phyloP scores from a whole-genome alignment of 2,329 filamentous ascomycete species.

The Sporothrix schenckii region DNA sequence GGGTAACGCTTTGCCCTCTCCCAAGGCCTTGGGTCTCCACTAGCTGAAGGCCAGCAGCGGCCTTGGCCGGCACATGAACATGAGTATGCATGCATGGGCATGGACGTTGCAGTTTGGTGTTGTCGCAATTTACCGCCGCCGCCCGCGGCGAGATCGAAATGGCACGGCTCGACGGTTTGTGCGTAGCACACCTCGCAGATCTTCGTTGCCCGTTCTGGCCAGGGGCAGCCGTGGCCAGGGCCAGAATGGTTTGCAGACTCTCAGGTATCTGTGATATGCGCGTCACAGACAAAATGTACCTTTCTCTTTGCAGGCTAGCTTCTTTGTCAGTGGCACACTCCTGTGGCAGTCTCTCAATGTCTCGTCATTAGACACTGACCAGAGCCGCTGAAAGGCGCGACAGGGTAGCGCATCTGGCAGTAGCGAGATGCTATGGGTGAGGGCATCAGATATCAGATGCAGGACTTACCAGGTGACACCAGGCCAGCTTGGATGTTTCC shows the following conservation, averaged over 20 bases:
- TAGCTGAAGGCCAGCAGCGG: too few species aligned
- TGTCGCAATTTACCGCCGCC: slow-evolving; percentile 23
- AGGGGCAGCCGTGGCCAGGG: background rate
- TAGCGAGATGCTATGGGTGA: background rate
- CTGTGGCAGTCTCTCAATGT: background rate
- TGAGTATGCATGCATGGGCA: slow-evolving; percentile 7
- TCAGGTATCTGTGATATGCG: slow-evolving; percentile 6
- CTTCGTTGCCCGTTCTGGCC: slow-evolving; percentile 24
- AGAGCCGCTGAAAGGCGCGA: background rate
- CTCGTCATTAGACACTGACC: slow-evolving; percentile 1
- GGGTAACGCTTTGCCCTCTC: background rate
- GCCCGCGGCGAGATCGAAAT: background rate
- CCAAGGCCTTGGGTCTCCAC: slow-evolving; percentile 6
- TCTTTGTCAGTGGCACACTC: background rate
- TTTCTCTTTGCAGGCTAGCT: slow-evolving; percentile 3
- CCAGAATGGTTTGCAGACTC: slow-evolving; percentile 8
- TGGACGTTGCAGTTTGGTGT: background rate
- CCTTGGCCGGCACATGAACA: background rate
- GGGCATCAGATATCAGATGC: background rate
- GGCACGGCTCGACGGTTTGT: background rate
- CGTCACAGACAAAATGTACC: slow-evolving; percentile 14
- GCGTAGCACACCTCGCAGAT: slow-evolving; percentile 15
- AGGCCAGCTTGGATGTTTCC: background rate
- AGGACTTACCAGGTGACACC: background rate
- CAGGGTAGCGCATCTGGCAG: background rate